Base-by-base conservation (phyloP, 2,329 filamentous ascomycete genomes). In the Cladosporium sp. region DNA sequence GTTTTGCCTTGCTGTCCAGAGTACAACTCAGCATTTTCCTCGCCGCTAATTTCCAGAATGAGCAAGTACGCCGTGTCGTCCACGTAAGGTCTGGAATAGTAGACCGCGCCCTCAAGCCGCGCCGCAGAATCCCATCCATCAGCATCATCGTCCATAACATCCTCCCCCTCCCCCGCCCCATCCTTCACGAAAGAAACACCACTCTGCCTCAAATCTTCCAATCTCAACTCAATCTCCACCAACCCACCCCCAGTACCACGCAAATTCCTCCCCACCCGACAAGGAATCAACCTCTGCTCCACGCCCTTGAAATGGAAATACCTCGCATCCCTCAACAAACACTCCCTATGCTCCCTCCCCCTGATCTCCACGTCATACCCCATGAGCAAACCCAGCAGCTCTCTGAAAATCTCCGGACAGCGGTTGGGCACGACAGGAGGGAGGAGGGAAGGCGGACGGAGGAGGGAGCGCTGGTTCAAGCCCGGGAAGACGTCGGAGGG, bases 271-370 rank as follows among this genome's bases (percentile, higher is more conserved):
- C 78, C 82, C 54, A 92, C 86, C 22, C 81, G 69, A 67, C 91
- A 87, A 0, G 87, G 82, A 38, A 96, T 86, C 9, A 97, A 75
- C 56, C 83, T 84, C 69, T 97, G 92, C 70, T 97, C 92, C 0
- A 96, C 73, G 0, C 89, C 90, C 64, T 91, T 92, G 60, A 97
- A 84, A 66, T 96, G 89, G 68, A 92, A 96, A 68, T 96, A 97
- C 47, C 88, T 84, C 55, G 89, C 93, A 68, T 97, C 92, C 36
- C 88, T 80, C 1, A 97, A 73, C 3, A 97, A 77, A 52, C 87
- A 82, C 18, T 81, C 77, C 15, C 92, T 84, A 63, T 97, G 92
- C 2, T 79, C 76, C 56, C 91, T 87, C 65, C 84, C 79, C 47
- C 83, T 79, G 53, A 96, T 88, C 18, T 85, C 76, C 1, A 96